phyloP scores from a whole-genome alignment of 768 basidiomycete genomes.

The Leccinum pellstonianum region DNA sequence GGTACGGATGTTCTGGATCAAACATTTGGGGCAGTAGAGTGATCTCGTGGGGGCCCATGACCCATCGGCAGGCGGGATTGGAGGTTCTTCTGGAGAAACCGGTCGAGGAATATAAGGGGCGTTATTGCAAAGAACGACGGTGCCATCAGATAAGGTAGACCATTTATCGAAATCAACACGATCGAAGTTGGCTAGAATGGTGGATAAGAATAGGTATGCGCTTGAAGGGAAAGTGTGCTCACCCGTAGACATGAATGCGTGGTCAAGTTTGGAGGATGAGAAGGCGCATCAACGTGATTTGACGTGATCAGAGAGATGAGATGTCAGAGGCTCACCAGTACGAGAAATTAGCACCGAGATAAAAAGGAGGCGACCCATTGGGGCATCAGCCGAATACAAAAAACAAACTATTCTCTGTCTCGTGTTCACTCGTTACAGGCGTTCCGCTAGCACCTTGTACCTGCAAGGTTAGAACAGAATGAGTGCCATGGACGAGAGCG shows the following conservation, averaged over 20 bases:
- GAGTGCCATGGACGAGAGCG: no score
- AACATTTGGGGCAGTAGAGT: not conserved
- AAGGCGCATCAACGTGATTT: no score
- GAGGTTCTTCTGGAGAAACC: not conserved
- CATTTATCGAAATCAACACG: not conserved
- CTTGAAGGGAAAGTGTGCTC: not conserved
- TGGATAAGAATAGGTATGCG: not conserved
- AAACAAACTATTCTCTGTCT: no score
- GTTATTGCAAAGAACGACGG: not conserved
- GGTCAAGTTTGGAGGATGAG: no score
- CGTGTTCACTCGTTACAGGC: no score
- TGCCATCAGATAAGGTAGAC: not conserved
- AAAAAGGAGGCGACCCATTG: no score
- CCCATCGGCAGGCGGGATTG: not conserved
- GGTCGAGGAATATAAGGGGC: not conserved
- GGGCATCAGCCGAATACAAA: no score
- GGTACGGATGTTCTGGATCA: not conserved
- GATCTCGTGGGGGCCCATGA: conserved; percentile 2
- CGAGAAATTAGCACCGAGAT: no score
- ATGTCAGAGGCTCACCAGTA: no score
- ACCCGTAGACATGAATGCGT: not conserved
- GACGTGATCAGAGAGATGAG: no score
- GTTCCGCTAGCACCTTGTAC: no score
- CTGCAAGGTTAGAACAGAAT: no score
- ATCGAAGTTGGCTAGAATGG: not conserved